phyloP scores from a whole-genome alignment of 768 basidiomycete genomes.

The Filobasidium floriforme region DNA sequence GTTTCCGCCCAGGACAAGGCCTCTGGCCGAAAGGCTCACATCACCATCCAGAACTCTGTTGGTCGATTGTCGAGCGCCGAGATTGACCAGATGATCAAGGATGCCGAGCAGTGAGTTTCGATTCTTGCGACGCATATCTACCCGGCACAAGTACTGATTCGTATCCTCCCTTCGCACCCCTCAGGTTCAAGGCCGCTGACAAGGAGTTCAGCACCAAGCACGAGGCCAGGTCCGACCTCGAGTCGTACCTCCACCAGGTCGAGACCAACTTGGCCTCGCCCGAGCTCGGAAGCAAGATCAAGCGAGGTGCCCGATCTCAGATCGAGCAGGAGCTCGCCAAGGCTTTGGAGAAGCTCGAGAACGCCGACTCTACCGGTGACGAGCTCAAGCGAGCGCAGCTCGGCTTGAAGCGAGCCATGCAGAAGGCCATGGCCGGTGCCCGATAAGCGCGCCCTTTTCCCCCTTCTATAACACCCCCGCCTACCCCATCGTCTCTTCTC shows the following conservation, averaged over 20 bases:
- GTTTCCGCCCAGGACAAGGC: constrained; percentile 98
- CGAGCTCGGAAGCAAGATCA: constrained; percentile 96
- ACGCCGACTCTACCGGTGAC: constrained; percentile 86
- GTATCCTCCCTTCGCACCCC: constrained; percentile 10
- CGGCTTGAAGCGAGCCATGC: constrained; percentile 88
- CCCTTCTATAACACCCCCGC: neutral
- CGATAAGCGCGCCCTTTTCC: constrained; percentile 28
- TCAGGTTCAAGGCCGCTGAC: constrained; percentile 45
- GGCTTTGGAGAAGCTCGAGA: constrained; percentile 96
- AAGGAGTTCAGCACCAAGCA: constrained; percentile 98
- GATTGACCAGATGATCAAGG: constrained; percentile 99
- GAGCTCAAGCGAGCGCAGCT: constrained; percentile 95
- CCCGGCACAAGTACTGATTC: neutral
- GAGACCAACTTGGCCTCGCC: constrained; percentile 92
- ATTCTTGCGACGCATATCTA: constrained; percentile 60
- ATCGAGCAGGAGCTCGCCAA: constrained; percentile 97
- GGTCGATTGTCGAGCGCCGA: constrained; percentile 94
- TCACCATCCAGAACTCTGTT: constrained; percentile 94
- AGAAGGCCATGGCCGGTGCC: constrained; percentile 65
- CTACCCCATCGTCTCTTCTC: neutral
- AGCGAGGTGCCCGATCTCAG: constrained; percentile 87
- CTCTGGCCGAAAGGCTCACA: constrained; percentile 97
- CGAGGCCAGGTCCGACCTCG: constrained; percentile 95
- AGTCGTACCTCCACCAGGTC: constrained; percentile 94
- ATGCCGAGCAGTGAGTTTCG: constrained; percentile 65